Conservation (phyloP, 2,329 filamentous ascomycete species). For the Akanthomyces lecanii region DNA sequence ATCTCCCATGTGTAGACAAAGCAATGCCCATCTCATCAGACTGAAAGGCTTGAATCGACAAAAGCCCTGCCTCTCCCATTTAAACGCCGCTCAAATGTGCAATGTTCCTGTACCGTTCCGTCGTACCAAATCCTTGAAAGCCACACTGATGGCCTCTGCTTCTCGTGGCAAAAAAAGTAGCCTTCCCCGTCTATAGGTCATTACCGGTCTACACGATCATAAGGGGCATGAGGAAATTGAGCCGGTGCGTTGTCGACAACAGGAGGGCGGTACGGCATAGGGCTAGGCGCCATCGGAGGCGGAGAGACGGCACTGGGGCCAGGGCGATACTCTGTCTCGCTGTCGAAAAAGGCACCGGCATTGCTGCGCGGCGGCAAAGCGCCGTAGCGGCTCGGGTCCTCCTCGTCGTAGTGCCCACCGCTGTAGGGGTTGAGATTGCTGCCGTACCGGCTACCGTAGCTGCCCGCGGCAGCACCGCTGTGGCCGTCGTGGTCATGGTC, state of each 20-base stretch:
- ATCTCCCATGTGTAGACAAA: background rate
- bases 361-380: constrained; percentile 34
- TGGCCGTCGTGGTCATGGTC: constrained; percentile 45
- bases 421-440: constrained; percentile 34
- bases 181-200: background rate
- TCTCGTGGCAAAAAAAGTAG: background rate
- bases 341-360: constrained; percentile 41
- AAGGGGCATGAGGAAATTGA: constrained; percentile 13
- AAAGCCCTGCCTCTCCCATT: background rate
- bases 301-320: constrained; percentile 19
- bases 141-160: background rate
- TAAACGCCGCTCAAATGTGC: constrained; percentile 15
- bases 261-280: constrained; percentile 26
- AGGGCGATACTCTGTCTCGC: constrained; percentile 45
- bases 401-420: constrained; percentile 32
- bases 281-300: background rate
- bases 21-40: background rate
- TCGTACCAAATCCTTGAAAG: background rate
- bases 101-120: constrained; percentile 10
- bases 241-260: constrained; percentile 18
- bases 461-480: constrained; percentile 21
- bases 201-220: constrained; percentile 10
- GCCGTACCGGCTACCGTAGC: constrained; percentile 33
- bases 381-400: constrained; percentile 38
- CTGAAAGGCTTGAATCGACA: background rate